Percentiles rank a stretch among this genome's conserved stretches.
Evolutionary conservation across 2,329 filamentous ascomycete genomes (phyloP).

Genomic region (Colletotrichum destructivum): DNA sequence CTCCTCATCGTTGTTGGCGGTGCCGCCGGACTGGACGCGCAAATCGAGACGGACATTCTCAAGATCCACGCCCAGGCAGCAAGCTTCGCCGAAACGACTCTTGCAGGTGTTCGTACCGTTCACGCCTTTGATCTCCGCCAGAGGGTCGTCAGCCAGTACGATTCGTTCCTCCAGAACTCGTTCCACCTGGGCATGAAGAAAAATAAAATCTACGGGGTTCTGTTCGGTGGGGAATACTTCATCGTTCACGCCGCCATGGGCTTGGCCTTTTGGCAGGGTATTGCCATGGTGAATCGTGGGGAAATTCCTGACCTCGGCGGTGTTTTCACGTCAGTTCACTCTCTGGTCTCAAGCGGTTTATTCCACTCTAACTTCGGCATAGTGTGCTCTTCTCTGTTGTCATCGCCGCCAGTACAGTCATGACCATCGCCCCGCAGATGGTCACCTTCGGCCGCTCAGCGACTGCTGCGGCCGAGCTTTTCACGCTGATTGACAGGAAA

Average conservation of each 20-base stretch:
- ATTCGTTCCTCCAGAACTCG: slow-evolving; percentile 14
- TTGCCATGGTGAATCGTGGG: slow-evolving; percentile 54
- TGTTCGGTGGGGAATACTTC: slow-evolving; percentile 62
- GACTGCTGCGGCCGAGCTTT: slow-evolving; percentile 46
- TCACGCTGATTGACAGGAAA: slow-evolving; percentile 46
- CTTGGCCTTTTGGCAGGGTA: slow-evolving; percentile 47
- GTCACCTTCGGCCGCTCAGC: slow-evolving; percentile 45
- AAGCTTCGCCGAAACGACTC: slow-evolving; percentile 47
- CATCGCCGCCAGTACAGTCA: slow-evolving; percentile 45
- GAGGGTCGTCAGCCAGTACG: slow-evolving; percentile 34
- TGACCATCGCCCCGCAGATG: slow-evolving; percentile 42
- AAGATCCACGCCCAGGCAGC: slow-evolving; percentile 47
- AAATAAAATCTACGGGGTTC: slow-evolving; percentile 46
- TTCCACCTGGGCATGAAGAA: slow-evolving; percentile 48
- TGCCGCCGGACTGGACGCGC: slow-evolving; percentile 2
- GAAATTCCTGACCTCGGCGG: slow-evolving; percentile 36
- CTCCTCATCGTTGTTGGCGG: slow-evolving; percentile 13
- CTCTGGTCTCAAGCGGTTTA: not conserved
- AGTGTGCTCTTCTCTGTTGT: slow-evolving; percentile 49
- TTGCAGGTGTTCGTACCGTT: slow-evolving; percentile 34
- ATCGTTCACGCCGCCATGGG: slow-evolving; percentile 44
- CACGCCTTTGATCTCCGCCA: slow-evolving; percentile 38
- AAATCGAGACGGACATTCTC: slow-evolving; percentile 46
- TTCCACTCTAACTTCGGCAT: slow-evolving; percentile 44
- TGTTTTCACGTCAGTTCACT: slow-evolving; percentile 39